These are phyloP conservation scores for Cicer cuneatum DNA, from an alignment of 306 rosid species.

Conservation along the genomic window DNA sequence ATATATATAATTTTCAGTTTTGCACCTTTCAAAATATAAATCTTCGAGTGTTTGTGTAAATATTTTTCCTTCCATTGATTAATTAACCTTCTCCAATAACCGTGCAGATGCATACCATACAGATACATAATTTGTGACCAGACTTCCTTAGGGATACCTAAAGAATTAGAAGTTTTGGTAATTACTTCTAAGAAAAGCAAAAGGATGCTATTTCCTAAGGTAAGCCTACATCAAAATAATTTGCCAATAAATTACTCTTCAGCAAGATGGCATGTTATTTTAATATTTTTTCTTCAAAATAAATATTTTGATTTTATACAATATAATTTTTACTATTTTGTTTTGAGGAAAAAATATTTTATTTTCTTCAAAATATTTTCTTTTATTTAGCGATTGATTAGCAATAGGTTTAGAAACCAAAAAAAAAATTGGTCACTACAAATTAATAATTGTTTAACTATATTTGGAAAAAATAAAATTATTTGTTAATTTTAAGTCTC, in stretches of 20 bases:
- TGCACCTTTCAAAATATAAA: too few relatives aligned
- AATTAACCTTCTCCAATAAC: slow-evolving; percentile 6
- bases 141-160: slow-evolving; percentile 37
- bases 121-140: slow-evolving; percentile 57
- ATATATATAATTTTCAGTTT: not conserved
- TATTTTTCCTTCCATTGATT: slow-evolving; percentile 9
- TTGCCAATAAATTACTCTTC: slow-evolving; percentile 11
- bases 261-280: not conserved
- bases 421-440: too few relatives aligned
- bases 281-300: not conserved
- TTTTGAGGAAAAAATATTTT: too few relatives aligned
- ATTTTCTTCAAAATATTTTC: too few relatives aligned
- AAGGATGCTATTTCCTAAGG: slow-evolving; percentile 88
- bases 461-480: too few relatives aligned
- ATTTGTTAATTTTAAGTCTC: not conserved
- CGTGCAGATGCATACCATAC: slow-evolving; percentile 82
- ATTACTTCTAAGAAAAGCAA: slow-evolving; percentile 84
- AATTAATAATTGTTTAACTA: too few relatives aligned
- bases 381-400: too few relatives aligned
- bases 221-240: slow-evolving; percentile 20
- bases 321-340: not conserved
- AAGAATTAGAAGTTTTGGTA: slow-evolving; percentile 76
- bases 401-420: too few relatives aligned
- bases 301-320: not conserved
- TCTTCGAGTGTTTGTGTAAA: too few relatives aligned